A percentile compares a stretch with the other conserved stretches of the same genome.
phyloP scores from a whole-genome alignment of 768 basidiomycete genomes.

The Tephrocybe rancida region DNA sequence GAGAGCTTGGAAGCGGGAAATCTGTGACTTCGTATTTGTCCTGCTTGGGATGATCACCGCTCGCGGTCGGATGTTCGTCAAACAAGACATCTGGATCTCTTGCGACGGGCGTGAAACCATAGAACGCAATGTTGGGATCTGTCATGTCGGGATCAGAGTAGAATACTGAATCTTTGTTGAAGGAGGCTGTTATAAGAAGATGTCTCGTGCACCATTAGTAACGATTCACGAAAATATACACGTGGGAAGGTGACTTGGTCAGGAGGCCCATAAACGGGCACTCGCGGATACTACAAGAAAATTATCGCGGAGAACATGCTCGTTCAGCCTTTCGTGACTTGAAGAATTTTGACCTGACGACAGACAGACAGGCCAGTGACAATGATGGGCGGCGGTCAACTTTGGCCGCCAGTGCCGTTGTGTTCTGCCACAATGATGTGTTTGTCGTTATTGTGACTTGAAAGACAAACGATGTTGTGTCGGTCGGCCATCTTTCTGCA shows the following conservation, averaged over 20 bases:
- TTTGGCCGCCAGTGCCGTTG: too few relatives aligned
- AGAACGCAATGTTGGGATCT: constrained; percentile 32
- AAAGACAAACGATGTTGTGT: constrained; percentile 19
- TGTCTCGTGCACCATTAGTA: background rate
- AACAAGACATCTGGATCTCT: constrained; percentile 53
- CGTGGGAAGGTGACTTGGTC: background rate
- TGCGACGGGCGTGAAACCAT: constrained; percentile 51
- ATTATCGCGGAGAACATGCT: background rate
- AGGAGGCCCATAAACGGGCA: background rate
- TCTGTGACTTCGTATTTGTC: constrained; percentile 39
- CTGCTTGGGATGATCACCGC: constrained; percentile 42
- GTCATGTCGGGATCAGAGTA: constrained; percentile 14
- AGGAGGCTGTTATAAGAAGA: background rate
- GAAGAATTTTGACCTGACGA: background rate
- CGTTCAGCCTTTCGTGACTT: too few relatives aligned
- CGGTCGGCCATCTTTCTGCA: constrained; percentile 19
- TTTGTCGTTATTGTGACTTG: constrained; percentile 34
- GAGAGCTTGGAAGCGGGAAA: constrained; percentile 45
- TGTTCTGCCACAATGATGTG: constrained; percentile 26
- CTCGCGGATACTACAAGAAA: background rate
- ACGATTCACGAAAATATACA: background rate
- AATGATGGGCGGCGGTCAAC: constrained; percentile 10
- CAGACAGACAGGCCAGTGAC: constrained; percentile 1
- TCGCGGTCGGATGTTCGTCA: constrained; percentile 43
- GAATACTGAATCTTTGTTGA: background rate